Evolutionary conservation across 495 filamentous ascomycete genomes (phyloP).

Genomic region (Daldinia caldariorum): DNA sequence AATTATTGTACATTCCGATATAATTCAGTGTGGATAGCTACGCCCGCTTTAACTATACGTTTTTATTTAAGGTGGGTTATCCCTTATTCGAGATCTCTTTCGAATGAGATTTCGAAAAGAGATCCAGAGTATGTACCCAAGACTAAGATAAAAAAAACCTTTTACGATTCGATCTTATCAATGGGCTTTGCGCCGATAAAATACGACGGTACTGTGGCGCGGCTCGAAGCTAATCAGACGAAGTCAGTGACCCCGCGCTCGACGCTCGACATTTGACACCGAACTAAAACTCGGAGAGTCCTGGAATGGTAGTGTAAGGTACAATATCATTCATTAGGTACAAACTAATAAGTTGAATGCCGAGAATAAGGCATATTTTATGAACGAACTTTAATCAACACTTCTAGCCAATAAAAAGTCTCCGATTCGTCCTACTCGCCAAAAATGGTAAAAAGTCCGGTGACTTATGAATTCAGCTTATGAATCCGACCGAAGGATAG

Average conservation of each 20-base stretch:
- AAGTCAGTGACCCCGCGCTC: neutral
- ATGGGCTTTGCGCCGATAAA: neutral
- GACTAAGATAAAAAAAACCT: neutral
- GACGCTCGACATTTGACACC: neutral
- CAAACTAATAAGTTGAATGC: too few relatives aligned
- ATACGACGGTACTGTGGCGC: neutral
- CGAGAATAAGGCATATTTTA: neutral
- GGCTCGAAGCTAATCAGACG: too few relatives aligned
- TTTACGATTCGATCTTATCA: neutral
- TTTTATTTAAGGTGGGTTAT: too few relatives aligned
- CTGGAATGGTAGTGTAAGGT: too few relatives aligned
- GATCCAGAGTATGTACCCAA: too few relatives aligned
- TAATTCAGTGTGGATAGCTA: too few relatives aligned
- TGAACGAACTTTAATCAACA: slow-evolving; percentile 3
- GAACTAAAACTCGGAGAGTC: neutral
- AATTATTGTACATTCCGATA: too few relatives aligned
- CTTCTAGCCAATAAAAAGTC: neutral
- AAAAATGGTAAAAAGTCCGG: slow-evolving; percentile 13
- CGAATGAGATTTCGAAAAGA: too few relatives aligned
- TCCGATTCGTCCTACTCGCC: neutral
- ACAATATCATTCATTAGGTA: too few relatives aligned
- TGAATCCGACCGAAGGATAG: neutral
- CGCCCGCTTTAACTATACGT: too few relatives aligned
- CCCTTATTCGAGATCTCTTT: too few relatives aligned
- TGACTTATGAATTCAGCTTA: neutral